Evolutionary conservation across 2,329 filamentous ascomycete species (phyloP).

Genomic region (Colletotrichum neosansevieriae): DNA sequence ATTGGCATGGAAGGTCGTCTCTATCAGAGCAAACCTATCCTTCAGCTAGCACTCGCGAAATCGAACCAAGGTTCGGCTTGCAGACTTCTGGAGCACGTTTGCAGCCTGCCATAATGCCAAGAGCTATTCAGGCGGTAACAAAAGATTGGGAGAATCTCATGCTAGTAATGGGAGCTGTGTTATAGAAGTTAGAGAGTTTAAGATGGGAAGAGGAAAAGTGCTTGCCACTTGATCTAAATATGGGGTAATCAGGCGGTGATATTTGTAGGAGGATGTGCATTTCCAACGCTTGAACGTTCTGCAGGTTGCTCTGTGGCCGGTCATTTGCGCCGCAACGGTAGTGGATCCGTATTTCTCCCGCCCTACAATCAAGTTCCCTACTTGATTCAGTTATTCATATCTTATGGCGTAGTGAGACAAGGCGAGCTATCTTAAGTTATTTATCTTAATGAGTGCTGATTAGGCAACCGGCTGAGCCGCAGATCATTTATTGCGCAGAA

Average conservation of each 20-base stretch:
- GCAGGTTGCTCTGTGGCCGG: neutral
- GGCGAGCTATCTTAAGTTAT: neutral
- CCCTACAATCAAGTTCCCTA: neutral
- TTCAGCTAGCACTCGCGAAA: neutral
- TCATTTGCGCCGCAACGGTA: neutral
- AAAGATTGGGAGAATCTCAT: neutral
- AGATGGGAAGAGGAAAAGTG: neutral
- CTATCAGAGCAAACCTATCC: neutral
- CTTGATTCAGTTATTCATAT: neutral
- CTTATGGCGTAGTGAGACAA: neutral
- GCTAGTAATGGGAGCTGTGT: neutral
- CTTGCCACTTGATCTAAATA: neutral
- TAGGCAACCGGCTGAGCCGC: neutral
- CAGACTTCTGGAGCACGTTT: neutral
- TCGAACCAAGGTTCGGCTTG: neutral
- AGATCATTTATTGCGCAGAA: neutral
- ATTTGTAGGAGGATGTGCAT: neutral
- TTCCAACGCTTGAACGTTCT: neutral
- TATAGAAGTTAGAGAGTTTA: neutral
- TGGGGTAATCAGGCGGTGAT: neutral
- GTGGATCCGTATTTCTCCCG: neutral
- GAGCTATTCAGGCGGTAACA: neutral
- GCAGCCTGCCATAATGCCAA: neutral
- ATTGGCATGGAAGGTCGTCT: neutral
- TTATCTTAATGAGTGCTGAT: neutral